A percentile compares a stretch with the other conserved stretches of the same genome.
These are phyloP conservation scores for Curvularia sp. DNA, from an alignment of 2,329 filamentous ascomycete genomes.

Conservation along the genomic window DNA sequence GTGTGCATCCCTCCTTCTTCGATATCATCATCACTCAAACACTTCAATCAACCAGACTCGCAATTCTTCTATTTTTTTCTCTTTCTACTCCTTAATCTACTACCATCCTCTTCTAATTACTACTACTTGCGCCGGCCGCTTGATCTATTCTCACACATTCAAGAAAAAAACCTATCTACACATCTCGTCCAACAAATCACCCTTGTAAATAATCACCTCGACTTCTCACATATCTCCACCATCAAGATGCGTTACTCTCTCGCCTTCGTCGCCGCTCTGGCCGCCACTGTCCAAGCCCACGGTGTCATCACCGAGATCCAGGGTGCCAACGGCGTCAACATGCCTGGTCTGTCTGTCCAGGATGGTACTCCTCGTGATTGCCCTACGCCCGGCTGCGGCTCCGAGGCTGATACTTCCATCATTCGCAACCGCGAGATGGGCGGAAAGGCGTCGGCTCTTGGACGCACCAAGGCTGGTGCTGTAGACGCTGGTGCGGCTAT, in stretches of 20 bases:
- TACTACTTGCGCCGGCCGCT: conserved; percentile 49
- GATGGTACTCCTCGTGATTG: conserved; percentile 75
- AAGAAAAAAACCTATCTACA: background rate
- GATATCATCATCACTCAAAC: conserved; percentile 36
- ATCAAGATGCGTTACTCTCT: conserved; percentile 59
- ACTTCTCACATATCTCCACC: conserved; percentile 15
- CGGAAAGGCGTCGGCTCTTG: conserved; percentile 65
- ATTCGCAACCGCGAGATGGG: conserved; percentile 68
- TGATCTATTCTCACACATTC: conserved; percentile 32
- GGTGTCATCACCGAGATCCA: conserved; percentile 64
- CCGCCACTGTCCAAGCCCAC: conserved; percentile 62
- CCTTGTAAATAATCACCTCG: conserved; percentile 11
- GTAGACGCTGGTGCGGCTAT: conserved; percentile 28
- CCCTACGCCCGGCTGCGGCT: conserved; percentile 65
- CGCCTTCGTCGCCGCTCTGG: conserved; percentile 56
- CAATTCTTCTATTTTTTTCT: conserved; percentile 31
- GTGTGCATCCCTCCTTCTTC: conserved; percentile 16
- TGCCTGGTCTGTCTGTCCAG: conserved; percentile 67
- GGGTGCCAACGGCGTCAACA: conserved; percentile 68
- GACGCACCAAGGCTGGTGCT: conserved; percentile 67
- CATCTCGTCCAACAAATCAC: conserved; percentile 2
- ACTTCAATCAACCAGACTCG: conserved; percentile 27
- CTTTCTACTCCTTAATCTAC: conserved; percentile 5
- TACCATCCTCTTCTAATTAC: conserved; percentile 35
- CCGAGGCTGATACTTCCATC: conserved; percentile 75